Conservation (phyloP, 192 early-diverging fungal species). For the Coemansia sp. region DNA sequence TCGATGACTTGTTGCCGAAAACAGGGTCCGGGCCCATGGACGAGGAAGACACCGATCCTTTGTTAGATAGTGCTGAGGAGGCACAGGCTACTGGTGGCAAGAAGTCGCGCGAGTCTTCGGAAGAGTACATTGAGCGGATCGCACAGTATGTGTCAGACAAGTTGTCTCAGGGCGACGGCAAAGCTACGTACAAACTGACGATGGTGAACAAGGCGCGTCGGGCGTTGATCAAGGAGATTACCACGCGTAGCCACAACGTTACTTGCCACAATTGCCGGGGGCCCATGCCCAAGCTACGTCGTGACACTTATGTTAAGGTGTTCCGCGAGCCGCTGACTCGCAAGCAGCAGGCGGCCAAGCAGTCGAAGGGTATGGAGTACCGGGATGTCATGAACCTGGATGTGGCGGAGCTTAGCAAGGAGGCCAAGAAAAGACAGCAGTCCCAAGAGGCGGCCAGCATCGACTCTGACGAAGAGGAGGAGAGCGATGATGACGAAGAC, state of each 20-base stretch:
- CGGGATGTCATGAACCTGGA: conserved; percentile 47
- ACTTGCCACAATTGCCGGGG: conserved; percentile 71
- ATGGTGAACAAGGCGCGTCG: conserved; percentile 53
- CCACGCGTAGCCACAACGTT: conserved; percentile 36
- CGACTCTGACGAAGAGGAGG: conserved; percentile 40
- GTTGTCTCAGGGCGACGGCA: conserved; percentile 9
- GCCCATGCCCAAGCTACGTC: conserved; percentile 71
- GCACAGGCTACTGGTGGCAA: not conserved
- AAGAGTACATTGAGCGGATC: conserved; percentile 67
- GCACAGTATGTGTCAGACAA: conserved; percentile 62
- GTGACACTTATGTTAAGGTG: conserved; percentile 82
- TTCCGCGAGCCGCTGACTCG: conserved; percentile 74
- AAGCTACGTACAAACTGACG: conserved; percentile 49
- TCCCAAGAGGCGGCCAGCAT: not conserved
- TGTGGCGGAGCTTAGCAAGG: conserved; percentile 18
- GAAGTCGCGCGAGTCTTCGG: conserved; percentile 32
- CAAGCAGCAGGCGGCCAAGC: conserved; percentile 68
- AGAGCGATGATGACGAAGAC: conserved; percentile 38
- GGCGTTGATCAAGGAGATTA: conserved; percentile 44
- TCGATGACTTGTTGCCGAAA: conserved; percentile 68
- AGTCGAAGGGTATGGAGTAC: conserved; percentile 58
- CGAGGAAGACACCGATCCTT: conserved; percentile 28
- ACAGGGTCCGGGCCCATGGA: conserved; percentile 56
- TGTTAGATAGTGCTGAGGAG: conserved; percentile 16
- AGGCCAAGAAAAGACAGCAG: conserved; percentile 23